Evolutionary conservation across 2,329 filamentous ascomycete genomes (phyloP).

Genomic region (Chrysosporium queenslandicum): DNA sequence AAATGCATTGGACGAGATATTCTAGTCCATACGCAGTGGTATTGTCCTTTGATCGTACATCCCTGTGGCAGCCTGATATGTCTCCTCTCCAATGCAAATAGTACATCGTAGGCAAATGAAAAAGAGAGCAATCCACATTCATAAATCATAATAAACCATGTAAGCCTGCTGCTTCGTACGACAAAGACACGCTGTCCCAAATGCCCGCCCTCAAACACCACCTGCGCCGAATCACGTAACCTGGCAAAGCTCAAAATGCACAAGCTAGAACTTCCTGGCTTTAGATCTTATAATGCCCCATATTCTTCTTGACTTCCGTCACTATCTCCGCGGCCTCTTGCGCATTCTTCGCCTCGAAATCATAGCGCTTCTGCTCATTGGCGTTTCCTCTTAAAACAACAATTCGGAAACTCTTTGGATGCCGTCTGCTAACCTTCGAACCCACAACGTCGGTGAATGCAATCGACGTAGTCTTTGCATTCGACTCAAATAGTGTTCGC

Average conservation of each 20-base stretch:
- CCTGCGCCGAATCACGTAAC: constrained; percentile 12
- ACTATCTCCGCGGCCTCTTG: constrained; percentile 54
- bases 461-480: constrained; percentile 50
- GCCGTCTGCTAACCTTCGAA: constrained; percentile 54
- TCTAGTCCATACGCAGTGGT: too few relatives aligned
- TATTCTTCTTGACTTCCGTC: constrained; percentile 52
- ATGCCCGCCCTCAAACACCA: constrained; percentile 2
- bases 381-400: constrained; percentile 51
- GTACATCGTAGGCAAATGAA: neutral
- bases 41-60: too few relatives aligned
- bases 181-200: neutral
- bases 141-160: constrained; percentile 1
- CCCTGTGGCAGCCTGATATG: neutral
- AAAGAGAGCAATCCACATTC: neutral
- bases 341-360: constrained; percentile 52
- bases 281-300: constrained; percentile 38
- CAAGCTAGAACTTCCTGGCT: neutral
- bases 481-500: constrained; percentile 43
- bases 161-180: neutral
- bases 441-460: constrained; percentile 55
- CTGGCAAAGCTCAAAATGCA: neutral
- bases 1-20: too few relatives aligned
- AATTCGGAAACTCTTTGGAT: constrained; percentile 54
- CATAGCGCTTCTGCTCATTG: constrained; percentile 55
- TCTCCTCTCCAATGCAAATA: neutral